Base-by-base conservation (phyloP, 108 stramenopile species). In the Poteriospumella lacustris region DNA sequence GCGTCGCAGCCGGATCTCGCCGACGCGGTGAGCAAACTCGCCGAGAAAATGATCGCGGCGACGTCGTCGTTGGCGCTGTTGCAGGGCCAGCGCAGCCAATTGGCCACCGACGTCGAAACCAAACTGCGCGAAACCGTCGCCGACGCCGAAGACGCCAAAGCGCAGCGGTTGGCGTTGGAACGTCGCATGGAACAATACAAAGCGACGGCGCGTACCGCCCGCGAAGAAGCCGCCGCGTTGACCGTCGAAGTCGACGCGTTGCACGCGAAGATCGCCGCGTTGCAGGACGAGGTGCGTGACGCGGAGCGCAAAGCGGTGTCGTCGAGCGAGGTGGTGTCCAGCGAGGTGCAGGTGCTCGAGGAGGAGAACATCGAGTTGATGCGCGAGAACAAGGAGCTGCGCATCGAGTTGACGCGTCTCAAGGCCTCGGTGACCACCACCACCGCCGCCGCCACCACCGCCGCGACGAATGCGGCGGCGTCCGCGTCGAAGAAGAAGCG, bases 261-360 rank as follows among this genome's bases (percentile, higher is more conserved):
- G 31, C 15, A 12, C 28, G 24, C 15, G 36, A 24, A 64, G 31
- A 64, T 12, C 3, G 36, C 3, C 3, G 19, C 47, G 9, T 19
- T 52, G 15, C 19, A 9, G 9, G 47, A 52, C 9, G 15, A 52
- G 19, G 15, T 52, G 15, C 15, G 9, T 15, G 47, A 52, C 19
- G 47, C 47, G 47, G 15, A 52, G 47, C 47, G 47, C 47, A 52
- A 52, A 19, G 47, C 47, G 9, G 15, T 52, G 15, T 15, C 47
- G 47, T 15, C 9, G 9, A 19, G 47, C 9, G 47, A 52, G 47
- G 47, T 19, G 47, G 19, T 19, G 12, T 40, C 36, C 15, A 15
- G 12, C 36, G 70, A 73, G 41, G 41, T 73, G 15, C 70, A 73
- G 36, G 70, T 73, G 70, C 31, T 73, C 9, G 70, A 73, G 42